Percentiles rank a stretch among this genome's conserved stretches.
Conservation (phyloP, 2,329 filamentous ascomycete species). For the Phialophora verrucosa region DNA sequence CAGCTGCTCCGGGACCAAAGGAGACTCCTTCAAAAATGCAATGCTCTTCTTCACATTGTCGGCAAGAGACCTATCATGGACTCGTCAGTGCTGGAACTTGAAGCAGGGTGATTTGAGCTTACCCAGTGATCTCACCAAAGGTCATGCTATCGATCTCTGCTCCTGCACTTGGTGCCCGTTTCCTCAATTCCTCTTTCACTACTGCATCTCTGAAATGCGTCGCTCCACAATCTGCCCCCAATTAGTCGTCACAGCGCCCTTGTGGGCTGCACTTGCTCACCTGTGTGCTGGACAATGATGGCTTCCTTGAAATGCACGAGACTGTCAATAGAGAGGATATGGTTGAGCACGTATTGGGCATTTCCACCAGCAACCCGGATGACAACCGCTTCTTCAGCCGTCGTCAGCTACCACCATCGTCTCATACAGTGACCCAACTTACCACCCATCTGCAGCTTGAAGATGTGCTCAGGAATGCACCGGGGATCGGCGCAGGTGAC, state of each 20-base stretch:
- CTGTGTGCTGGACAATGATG: constrained; percentile 28
- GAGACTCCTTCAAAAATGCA: constrained; percentile 18
- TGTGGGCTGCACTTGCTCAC: constrained; percentile 3
- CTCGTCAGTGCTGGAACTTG: not conserved
- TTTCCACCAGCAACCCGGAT: constrained; percentile 26
- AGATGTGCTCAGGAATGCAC: constrained; percentile 27
- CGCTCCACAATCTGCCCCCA: constrained; percentile 24
- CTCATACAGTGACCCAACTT: not conserved
- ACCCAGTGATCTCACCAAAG: constrained; percentile 27
- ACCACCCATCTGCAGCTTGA: constrained; percentile 21
- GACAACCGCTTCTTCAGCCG: constrained; percentile 15
- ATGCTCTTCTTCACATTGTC: constrained; percentile 29
- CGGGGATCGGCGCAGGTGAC: constrained; percentile 32
- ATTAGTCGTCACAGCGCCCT: not conserved
- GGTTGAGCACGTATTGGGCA: constrained; percentile 22
- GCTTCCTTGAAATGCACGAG: constrained; percentile 23
- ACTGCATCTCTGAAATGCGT: constrained; percentile 19
- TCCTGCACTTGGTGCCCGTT: constrained; percentile 15
- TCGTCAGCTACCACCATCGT: not conserved
- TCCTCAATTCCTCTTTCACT: constrained; percentile 20
- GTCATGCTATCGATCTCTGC: constrained; percentile 19
- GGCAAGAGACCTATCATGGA: constrained; percentile 14
- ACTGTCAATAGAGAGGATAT: constrained; percentile 23
- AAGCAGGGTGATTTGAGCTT: not conserved
- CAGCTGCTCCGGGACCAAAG: constrained; percentile 17